Evolutionary conservation across 345 rosid species (phyloP), one percentile per base, ranked within the genome.

Genomic region (Ailanthus altissimus): DNA sequence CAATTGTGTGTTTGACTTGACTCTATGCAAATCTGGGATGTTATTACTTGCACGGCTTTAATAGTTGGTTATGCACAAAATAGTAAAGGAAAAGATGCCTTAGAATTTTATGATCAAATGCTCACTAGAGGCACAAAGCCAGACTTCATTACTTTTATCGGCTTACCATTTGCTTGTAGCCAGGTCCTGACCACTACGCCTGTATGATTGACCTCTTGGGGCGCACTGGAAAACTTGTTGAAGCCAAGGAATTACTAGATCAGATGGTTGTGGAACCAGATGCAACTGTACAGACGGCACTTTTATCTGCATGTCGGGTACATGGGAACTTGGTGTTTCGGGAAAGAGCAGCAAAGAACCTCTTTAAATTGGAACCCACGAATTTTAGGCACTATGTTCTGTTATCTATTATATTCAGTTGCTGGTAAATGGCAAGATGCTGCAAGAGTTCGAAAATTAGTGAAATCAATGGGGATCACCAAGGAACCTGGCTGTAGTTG

Each of bases 401-500:
- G 87, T 80, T 93, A 79, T 89, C 91, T 20, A 90, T 89, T 78
- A 88, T 93, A 90, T 78, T 88, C 91, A n/a, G 81, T 87, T 56
- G 84, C 84, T 3, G 88, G 94, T 59, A 89, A 87, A 81, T 89
- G 89, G 91, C 93, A 89, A 45, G 92, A 90, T 50, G 96, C 97
- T 62, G 97, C 96, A 10, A 87, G 78, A 71, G 58, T 89, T 66
- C 84, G 98, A 81, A 88, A 80, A 64, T n/a, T 82, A 77, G 92
- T 95, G 98, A 92, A 90, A 83, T 85, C 90, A 32, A 85, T 79
- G 36, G 91, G 91, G 62, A 83, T 95, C 40, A 85, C 25, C 38
- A 93, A 93, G 85, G 99, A 92, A 80, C 94, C 99, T 11, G 99
- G 98, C 6, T 86, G 80, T 77, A 93, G 97, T 85, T 95, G 99